These are phyloP conservation scores for Sambucus nigra DNA, from an alignment of 129 eudicot species.

Conservation along the genomic window DNA sequence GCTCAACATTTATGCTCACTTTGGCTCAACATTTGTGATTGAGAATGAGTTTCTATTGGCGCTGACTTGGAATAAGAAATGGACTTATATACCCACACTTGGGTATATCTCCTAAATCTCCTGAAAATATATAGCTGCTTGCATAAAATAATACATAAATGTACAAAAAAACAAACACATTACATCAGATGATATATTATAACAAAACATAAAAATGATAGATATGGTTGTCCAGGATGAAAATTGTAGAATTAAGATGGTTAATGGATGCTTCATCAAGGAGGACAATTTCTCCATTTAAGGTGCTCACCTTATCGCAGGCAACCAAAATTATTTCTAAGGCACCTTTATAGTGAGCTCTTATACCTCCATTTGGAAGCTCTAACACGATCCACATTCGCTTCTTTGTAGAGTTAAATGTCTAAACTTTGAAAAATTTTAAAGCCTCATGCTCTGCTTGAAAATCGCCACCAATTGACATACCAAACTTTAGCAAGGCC, in stretches of 20 bases:
- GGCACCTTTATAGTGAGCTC: slow-evolving; percentile 86
- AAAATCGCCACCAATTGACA: slow-evolving; percentile 81
- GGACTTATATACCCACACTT: no score
- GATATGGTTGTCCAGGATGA: no score
- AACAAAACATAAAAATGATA: no score
- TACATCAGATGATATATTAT: no score
- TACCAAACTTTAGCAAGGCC: slow-evolving; percentile 62
- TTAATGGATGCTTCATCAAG: slow-evolving; percentile 37
- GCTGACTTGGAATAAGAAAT: no score
- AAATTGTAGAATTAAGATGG: slow-evolving; percentile 41
- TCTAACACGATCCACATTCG: slow-evolving; percentile 79
- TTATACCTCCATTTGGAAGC: slow-evolving; percentile 52
- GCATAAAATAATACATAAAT: no score
- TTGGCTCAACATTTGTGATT: no score
- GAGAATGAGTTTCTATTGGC: no score
- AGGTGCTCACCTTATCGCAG: slow-evolving; percentile 64
- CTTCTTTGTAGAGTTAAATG: slow-evolving; percentile 89
- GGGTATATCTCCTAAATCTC: no score
- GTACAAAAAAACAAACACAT: no score
- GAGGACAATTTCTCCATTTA: slow-evolving; percentile 58
- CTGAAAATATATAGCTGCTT: no score
- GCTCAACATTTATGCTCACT: no score
- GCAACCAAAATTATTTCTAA: slow-evolving; percentile 79
- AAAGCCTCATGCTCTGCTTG: slow-evolving; percentile 35
- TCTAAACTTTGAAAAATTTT: slow-evolving; percentile 64